Evolutionary conservation across 768 basidiomycete genomes (phyloP).

Genomic region (Termitomyces sp.): DNA sequence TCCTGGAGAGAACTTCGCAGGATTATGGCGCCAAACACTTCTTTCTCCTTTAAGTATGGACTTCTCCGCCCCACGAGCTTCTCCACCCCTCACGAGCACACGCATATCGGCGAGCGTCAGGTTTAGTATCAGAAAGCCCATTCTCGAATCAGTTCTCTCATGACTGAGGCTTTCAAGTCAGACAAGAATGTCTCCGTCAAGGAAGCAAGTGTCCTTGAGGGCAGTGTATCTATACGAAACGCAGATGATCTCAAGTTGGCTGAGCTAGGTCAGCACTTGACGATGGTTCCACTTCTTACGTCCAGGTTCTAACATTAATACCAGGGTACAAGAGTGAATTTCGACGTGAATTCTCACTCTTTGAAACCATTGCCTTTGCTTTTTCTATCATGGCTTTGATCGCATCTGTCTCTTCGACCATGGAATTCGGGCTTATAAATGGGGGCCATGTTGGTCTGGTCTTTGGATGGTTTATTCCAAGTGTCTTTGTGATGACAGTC

Average conservation of each 20-base stretch:
- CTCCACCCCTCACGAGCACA: neutral
- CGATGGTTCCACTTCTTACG: neutral
- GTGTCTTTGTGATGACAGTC: constrained; percentile 61
- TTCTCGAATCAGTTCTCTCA: neutral
- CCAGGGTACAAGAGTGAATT: constrained; percentile 1
- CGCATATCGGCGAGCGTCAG: neutral
- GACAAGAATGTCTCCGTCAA: neutral
- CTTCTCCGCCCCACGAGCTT: neutral
- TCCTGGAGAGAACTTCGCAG: no score
- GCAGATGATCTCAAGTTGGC: constrained; percentile 1
- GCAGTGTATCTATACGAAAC: neutral
- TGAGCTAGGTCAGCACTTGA: neutral
- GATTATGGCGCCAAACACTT: neutral
- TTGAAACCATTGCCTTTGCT: constrained; percentile 40
- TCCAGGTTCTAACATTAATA: neutral
- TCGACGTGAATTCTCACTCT: constrained; percentile 2
- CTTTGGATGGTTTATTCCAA: constrained; percentile 74
- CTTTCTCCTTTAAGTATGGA: neutral
- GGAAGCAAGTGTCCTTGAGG: neutral
- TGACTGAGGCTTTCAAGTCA: neutral
- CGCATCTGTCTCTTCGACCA: constrained; percentile 63
- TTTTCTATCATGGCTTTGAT: constrained; percentile 74
- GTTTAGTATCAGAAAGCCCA: neutral
- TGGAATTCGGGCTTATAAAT: constrained; percentile 58
- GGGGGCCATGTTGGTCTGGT: constrained; percentile 78